Conservation (phyloP, 139 green algal genomes). For the Ettlia oleoabundans region DNA sequence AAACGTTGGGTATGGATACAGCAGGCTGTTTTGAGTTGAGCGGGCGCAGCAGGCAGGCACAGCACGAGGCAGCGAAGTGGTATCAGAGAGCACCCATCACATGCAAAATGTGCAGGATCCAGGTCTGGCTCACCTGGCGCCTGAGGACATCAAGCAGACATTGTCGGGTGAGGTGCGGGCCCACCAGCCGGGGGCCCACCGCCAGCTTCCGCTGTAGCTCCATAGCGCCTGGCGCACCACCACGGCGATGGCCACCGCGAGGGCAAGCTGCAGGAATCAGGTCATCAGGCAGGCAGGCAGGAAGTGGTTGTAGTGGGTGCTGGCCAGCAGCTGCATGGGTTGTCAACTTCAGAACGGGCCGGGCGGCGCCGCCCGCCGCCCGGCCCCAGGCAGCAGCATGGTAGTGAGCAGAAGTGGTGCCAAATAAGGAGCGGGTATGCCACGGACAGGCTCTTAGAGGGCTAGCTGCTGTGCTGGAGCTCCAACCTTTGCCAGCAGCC, state of each 20-base stretch:
- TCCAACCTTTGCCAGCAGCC: neutral
- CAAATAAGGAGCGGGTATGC: neutral
- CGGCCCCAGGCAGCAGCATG: neutral
- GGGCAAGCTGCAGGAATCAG: neutral
- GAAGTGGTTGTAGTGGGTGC: neutral
- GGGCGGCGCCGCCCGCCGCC: no score
- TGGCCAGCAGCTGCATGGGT: neutral
- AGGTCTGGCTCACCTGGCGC: neutral
- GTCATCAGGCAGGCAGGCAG: neutral
- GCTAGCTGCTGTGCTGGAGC: neutral
- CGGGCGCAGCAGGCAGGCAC: neutral
- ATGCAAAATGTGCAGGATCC: neutral
- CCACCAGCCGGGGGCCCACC: slow-evolving; percentile 9
- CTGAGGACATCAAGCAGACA: slow-evolving; percentile 21
- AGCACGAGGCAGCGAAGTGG: neutral
- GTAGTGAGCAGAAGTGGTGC: neutral
- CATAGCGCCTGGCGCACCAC: slow-evolving; percentile 12
- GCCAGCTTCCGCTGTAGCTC: neutral
- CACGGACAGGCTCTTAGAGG: no score
- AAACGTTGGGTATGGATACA: neutral
- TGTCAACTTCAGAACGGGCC: neutral
- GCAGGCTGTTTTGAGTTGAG: no score
- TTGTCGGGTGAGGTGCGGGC: slow-evolving; percentile 1
- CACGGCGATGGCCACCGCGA: slow-evolving; percentile 10
- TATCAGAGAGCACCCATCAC: neutral